Evolutionary conservation across 2,329 filamentous ascomycete species (phyloP).

Genomic region (Metarhizium guizhouense): DNA sequence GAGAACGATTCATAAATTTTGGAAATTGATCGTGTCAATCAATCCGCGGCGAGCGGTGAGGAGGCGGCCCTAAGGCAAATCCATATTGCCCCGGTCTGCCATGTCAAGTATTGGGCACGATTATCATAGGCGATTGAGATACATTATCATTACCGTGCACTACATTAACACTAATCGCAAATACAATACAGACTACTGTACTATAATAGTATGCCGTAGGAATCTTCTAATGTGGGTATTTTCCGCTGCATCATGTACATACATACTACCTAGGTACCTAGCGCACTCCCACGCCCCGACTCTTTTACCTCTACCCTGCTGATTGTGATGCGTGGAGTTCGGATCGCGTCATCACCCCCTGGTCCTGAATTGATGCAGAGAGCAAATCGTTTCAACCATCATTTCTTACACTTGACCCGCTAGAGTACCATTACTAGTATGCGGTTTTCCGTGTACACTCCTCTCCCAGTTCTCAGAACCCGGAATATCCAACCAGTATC

Average conservation of each 20-base stretch:
- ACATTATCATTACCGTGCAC: too few species aligned
- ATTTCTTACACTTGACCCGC: conserved; percentile 24
- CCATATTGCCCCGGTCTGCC: too few species aligned
- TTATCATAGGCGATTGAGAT: too few species aligned
- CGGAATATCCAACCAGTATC: conserved; percentile 72
- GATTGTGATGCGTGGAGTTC: conserved; percentile 10
- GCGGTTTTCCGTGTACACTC: conserved; percentile 49
- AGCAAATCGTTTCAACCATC: background rate
- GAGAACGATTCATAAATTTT: too few species aligned
- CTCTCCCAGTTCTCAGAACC: conserved; percentile 62
- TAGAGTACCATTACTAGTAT: conserved; percentile 15
- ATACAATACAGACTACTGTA: background rate
- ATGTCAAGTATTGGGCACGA: too few species aligned
- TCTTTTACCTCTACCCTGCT: background rate
- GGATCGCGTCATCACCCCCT: conserved; percentile 11
- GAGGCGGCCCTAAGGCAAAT: too few species aligned
- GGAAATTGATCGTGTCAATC: too few species aligned
- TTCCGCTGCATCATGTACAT: background rate
- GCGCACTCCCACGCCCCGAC: background rate
- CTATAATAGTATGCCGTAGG: background rate
- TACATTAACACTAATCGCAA: too few species aligned
- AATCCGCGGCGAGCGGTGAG: too few species aligned
- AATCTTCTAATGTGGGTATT: background rate
- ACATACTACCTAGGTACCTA: background rate
- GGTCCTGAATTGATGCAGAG: background rate